Evolutionary conservation across 176 grass and related monocot species (phyloP).

Genomic region (Dactylis glomerata): DNA sequence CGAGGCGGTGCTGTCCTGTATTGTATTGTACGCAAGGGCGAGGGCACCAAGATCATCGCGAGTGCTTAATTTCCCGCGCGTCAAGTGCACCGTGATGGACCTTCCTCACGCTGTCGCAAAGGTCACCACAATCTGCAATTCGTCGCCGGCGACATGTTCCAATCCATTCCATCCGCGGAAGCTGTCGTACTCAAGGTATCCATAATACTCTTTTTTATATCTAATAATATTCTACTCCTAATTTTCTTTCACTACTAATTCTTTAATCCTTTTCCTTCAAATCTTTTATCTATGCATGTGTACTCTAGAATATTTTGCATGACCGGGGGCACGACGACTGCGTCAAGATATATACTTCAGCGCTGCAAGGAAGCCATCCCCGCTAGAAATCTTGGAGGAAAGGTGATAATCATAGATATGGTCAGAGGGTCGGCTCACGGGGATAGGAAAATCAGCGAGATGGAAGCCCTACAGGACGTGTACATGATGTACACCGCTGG

Average conservation of each 20-base stretch:
- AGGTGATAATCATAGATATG: slow-evolving; percentile 39
- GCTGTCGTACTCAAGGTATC: slow-evolving; percentile 56
- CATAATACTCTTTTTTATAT: no score
- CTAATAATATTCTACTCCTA: no score
- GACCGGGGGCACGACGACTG: background rate
- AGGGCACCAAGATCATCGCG: background rate
- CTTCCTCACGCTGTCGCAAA: slow-evolving; percentile 32
- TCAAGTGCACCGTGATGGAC: slow-evolving; percentile 49
- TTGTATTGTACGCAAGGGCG: no score
- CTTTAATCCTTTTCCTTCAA: background rate
- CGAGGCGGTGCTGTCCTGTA: no score
- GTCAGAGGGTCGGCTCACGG: background rate
- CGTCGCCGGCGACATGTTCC: slow-evolving; percentile 25
- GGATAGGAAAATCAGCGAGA: background rate
- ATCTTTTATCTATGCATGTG: background rate
- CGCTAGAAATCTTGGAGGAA: slow-evolving; percentile 30
- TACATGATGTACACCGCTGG: background rate
- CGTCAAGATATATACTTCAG: slow-evolving; percentile 35
- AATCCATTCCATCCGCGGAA: slow-evolving; percentile 16
- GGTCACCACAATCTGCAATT: background rate
- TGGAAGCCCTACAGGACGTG: background rate
- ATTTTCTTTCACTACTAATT: background rate
- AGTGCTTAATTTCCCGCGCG: slow-evolving; percentile 27
- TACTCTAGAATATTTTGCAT: background rate
- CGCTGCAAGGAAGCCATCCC: slow-evolving; percentile 50